Evolutionary conservation across 2,329 filamentous ascomycete species (phyloP).

Genomic region (Alternaria consortialis): DNA sequence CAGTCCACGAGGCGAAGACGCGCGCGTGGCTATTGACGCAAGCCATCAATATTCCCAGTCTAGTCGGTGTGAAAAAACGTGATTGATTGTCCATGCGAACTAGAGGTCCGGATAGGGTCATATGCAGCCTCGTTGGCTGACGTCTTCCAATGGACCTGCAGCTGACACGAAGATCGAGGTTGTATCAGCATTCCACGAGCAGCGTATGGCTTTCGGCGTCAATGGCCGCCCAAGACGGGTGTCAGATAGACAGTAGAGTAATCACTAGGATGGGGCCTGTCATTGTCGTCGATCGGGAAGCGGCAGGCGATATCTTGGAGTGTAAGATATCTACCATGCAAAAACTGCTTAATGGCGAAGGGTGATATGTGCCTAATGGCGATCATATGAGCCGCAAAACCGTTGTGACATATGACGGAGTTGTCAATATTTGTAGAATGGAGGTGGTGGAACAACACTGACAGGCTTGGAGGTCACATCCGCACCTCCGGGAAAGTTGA

Average conservation of each 20-base stretch:
- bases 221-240: conserved; percentile 1
- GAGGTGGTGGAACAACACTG: background rate
- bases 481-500: background rate
- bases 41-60: conserved; percentile 3
- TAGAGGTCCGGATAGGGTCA: conserved; percentile 13
- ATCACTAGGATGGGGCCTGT: background rate
- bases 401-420: background rate
- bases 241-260: background rate
- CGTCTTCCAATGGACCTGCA: conserved; percentile 31
- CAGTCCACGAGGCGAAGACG: conserved; percentile 10
- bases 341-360: conserved; percentile 19
- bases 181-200: conserved; percentile 20
- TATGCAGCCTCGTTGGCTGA: conserved; percentile 17
- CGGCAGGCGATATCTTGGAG: background rate
- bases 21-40: conserved; percentile 8
- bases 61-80: conserved; percentile 21
- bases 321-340: conserved; percentile 11
- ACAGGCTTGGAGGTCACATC: background rate
- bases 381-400: conserved; percentile 21
- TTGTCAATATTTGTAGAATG: background rate
- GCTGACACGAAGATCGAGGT: conserved; percentile 30
- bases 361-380: conserved; percentile 6
- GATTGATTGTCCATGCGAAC: conserved; percentile 33
- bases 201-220: conserved; percentile 18
- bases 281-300: background rate